A percentile compares a stretch with the other conserved stretches of the same genome.
Evolutionary conservation across 164 flowering plant species (phyloP).

Genomic region (Buxus sempervirens): DNA sequence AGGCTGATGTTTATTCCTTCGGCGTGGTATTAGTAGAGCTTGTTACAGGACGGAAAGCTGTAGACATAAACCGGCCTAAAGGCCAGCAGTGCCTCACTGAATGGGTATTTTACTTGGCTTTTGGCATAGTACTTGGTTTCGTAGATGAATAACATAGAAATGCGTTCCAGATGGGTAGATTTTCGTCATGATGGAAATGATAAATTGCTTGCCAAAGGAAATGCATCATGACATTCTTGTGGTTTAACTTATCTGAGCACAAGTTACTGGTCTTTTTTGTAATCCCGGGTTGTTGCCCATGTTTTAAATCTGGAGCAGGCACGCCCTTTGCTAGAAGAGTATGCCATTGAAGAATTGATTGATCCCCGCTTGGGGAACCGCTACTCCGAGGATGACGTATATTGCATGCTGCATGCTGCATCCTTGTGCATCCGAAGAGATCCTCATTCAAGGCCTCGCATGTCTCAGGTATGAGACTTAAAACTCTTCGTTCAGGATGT

Average conservation of each 20-base stretch:
- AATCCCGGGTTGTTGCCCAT: conserved; percentile 4
- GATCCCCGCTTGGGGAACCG: conserved; percentile 57
- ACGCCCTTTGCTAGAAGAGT: conserved; percentile 67
- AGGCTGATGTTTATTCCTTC: conserved; percentile 90
- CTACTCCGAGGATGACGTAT: conserved; percentile 60
- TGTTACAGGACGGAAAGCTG: conserved; percentile 83
- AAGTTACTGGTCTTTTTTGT: not conserved
- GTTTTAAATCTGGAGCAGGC: conserved; percentile 48
- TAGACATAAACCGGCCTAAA: conserved; percentile 79
- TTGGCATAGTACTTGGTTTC: not conserved
- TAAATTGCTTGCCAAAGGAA: no score
- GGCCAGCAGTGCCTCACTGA: conserved; percentile 94
- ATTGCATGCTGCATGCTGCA: conserved; percentile 73
- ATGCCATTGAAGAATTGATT: conserved; percentile 51
- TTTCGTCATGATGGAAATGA: no score
- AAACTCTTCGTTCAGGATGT: not conserved
- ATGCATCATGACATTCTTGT: no score
- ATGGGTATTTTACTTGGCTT: conserved; percentile 51
- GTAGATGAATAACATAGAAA: not conserved
- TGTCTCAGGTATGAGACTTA: conserved; percentile 75
- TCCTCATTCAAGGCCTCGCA: conserved; percentile 81
- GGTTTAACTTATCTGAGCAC: no score
- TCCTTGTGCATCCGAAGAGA: conserved; percentile 75
- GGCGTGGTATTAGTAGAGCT: conserved; percentile 90
- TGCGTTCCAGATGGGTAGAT: no score